These are phyloP conservation scores for Cytidiella melzeri DNA, from an alignment of 768 basidiomycete species.

Conservation along the genomic window DNA sequence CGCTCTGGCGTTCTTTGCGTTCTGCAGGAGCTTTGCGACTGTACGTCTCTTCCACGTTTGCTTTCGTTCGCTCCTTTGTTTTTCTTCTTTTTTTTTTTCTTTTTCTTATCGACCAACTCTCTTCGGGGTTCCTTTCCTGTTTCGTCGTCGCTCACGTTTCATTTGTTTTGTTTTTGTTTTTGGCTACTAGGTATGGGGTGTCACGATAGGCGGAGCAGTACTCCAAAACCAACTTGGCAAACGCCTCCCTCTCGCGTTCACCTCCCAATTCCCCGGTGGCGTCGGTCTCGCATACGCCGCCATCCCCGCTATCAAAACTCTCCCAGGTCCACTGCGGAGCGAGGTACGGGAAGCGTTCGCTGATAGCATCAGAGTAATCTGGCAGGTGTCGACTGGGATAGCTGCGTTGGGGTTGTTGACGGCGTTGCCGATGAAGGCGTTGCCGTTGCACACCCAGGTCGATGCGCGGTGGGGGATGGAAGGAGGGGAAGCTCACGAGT, in stretches of 20 bases:
- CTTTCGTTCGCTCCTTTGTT: too few species aligned
- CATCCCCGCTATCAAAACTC: conserved; percentile 18
- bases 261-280: conserved; percentile 2
- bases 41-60: too few species aligned
- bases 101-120: too few species aligned
- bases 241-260: conserved; percentile 14
- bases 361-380: conserved; percentile 24
- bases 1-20: conserved; percentile 10
- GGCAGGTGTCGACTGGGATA: conserved; percentile 26
- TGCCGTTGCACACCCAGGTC: conserved; percentile 22
- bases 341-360: conserved; percentile 23
- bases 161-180: too few species aligned
- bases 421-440: conserved; percentile 22
- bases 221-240: conserved; percentile 13
- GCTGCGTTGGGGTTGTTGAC: conserved; percentile 22
- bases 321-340: conserved; percentile 13
- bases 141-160: too few species aligned
- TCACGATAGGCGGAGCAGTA: conserved; percentile 7
- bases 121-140: too few species aligned
- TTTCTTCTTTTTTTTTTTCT: too few species aligned
- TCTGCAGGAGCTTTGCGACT: conserved; percentile 6
- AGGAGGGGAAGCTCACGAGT: too few species aligned
- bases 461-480: conserved; percentile 31
- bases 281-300: conserved; percentile 5
- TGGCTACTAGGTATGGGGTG: conserved; percentile 3